Conservation (phyloP, 2,329 filamentous ascomycete species). For the Phyllosticta paracitricarpa region DNA sequence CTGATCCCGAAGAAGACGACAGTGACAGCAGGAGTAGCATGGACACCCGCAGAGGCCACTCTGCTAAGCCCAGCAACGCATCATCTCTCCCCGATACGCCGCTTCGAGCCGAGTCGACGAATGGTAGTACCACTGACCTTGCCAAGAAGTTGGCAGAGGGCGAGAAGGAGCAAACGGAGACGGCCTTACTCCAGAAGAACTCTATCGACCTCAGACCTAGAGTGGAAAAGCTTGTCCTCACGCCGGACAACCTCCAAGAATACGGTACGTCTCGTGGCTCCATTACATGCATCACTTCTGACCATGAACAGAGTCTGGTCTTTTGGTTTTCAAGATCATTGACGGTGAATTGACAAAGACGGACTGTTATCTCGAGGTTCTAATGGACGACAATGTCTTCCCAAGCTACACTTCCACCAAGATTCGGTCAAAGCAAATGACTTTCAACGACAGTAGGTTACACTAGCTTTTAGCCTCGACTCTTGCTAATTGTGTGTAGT, state of each 20-base stretch:
- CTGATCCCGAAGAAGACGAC: slow-evolving; percentile 77
- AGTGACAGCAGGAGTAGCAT: slow-evolving; percentile 13
- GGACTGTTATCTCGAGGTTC: slow-evolving; percentile 70
- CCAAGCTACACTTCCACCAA: slow-evolving; percentile 76
- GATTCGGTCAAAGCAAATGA: slow-evolving; percentile 56
- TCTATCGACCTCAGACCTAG: slow-evolving; percentile 30
- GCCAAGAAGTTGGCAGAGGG: slow-evolving; percentile 37
- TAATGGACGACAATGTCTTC: slow-evolving; percentile 92
- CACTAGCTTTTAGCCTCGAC: slow-evolving; percentile 15
- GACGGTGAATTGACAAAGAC: slow-evolving; percentile 74
- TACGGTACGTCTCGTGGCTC: slow-evolving; percentile 47
- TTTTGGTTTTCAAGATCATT: slow-evolving; percentile 89
- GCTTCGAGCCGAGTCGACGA: slow-evolving; percentile 3
- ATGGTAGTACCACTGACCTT: slow-evolving; percentile 27
- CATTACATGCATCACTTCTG: slow-evolving; percentile 17
- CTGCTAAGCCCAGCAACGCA: slow-evolving; percentile 2
- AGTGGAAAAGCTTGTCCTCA: slow-evolving; percentile 67
- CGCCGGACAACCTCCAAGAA: slow-evolving; percentile 67
- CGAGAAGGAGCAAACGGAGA: slow-evolving; percentile 37
- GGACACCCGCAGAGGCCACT: slow-evolving; percentile 15
- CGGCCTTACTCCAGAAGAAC: slow-evolving; percentile 33
- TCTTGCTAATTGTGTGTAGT: slow-evolving; percentile 33
- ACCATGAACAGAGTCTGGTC: slow-evolving; percentile 60
- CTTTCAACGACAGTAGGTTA: slow-evolving; percentile 66
- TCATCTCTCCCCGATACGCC: slow-evolving; percentile 19